A percentile compares a stretch with the other conserved stretches of the same genome.
Evolutionary conservation across 163 green algal species (phyloP).

Genomic region (Coccomyxa subellipsoidea): DNA sequence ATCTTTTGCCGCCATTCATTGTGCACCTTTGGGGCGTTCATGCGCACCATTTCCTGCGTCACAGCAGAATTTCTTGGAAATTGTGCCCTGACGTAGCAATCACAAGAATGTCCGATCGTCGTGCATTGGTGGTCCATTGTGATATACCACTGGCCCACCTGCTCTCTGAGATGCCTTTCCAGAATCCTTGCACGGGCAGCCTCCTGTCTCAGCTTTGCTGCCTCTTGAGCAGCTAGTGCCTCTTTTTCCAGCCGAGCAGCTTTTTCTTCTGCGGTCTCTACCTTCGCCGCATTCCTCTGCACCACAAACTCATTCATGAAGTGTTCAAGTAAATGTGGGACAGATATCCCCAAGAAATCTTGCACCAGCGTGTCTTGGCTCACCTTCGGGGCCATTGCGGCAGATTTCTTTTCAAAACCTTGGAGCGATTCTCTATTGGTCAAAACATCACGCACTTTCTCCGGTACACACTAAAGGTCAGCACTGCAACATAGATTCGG

Average conservation of each 20-base stretch:
- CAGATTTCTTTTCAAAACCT: neutral
- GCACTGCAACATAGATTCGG: no score
- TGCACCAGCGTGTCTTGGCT: neutral
- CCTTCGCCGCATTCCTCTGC: neutral
- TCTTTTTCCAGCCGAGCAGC: neutral
- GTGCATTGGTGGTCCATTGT: neutral
- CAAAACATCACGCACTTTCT: no score
- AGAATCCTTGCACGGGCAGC: slow-evolving; percentile 6
- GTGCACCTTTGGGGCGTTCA: neutral
- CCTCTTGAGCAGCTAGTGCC: neutral
- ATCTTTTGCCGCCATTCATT: neutral
- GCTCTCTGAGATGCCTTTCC: slow-evolving; percentile 14
- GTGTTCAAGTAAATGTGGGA: neutral
- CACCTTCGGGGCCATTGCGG: neutral
- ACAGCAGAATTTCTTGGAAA: neutral
- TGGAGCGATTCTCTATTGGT: no score
- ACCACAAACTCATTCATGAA: no score
- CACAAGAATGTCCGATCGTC: neutral
- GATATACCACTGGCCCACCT: neutral
- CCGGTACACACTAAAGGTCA: no score
- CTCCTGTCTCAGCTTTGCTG: neutral
- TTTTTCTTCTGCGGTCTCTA: neutral
- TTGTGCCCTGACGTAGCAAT: neutral
- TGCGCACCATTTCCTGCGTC: neutral
- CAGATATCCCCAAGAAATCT: neutral